Base-by-base conservation (phyloP, 306 rosid genomes). In the Phaseolus lunatus region DNA sequence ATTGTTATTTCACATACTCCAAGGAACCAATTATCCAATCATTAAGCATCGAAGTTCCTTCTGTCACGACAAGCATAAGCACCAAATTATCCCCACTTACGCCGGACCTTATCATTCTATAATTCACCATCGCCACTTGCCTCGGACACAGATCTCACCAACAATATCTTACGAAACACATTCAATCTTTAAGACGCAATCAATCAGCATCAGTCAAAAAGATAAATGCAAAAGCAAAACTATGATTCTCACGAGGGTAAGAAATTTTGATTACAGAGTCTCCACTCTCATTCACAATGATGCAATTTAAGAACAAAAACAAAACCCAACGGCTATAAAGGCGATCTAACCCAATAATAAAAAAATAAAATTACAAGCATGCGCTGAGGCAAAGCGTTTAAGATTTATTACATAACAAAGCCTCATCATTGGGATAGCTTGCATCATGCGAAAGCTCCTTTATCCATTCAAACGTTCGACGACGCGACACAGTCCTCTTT, bases 391-490 rank as follows among this genome's bases (percentile, higher is more conserved):
- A 49, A 13, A 39, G 41, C 43, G 71, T 19, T 74, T 59, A 78
- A 35, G 86, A 64, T 33, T 47, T 50, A 68, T 47, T 50, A 68
- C 69, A 77, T 63, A 70, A 47, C 75, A 63, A 80, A 63, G 76
- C 33, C 76, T 52, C 78, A 24, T 78, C 78, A 12, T 72, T 66
- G 49, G 82, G 68, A 47, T 72, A 68, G 58, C 62, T 74, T 80
- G 78, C 89, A 76, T 87, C 90, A 73, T 87, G 87, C 76, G 91
- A 82, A 67, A 87, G 90, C 80, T 81, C 86, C 81, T 80, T 84
- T 72, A 90, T 57, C 96, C 96, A 90, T 71, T 88, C 91, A 85
- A 69, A 84, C 16, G 88, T 90, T 85, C 90, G 83, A 78, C 70
- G 88, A 84, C 81, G 81, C 67, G 90, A 88, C 85, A 73, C 77